Evolutionary conservation across 2,329 filamentous ascomycete species (phyloP).

Genomic region (Sporothrix humicola): DNA sequence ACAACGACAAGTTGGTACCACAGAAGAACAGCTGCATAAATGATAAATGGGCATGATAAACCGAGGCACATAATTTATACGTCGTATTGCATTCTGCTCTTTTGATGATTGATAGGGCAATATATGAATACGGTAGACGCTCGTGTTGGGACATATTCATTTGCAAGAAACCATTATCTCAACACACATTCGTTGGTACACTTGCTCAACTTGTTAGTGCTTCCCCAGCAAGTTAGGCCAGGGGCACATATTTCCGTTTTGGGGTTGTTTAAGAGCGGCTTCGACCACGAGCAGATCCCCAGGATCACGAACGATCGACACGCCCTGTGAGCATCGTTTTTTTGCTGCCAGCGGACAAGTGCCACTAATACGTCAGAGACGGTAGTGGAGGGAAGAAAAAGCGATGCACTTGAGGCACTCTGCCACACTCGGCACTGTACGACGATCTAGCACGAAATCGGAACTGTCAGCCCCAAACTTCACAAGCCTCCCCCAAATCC

Average conservation of each 20-base stretch:
- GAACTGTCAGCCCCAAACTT: not conserved
- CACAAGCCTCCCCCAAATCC: not conserved
- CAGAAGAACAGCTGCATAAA: not conserved
- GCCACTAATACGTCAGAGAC: not conserved
- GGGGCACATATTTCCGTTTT: not conserved
- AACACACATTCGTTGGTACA: not conserved
- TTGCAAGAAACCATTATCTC: not conserved
- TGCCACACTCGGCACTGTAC: not conserved
- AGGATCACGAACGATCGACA: constrained; percentile 27
- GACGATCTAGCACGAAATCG: not conserved
- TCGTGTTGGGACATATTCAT: not conserved
- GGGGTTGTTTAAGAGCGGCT: constrained; percentile 4
- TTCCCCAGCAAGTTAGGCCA: constrained; percentile 4
- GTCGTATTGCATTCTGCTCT: too few species aligned
- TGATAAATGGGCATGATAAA: not conserved
- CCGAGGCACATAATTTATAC: not conserved
- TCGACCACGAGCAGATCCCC: constrained; percentile 21
- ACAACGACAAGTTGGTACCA: not conserved
- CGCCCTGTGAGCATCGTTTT: not conserved
- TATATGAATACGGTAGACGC: not conserved
- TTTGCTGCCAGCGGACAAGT: not conserved
- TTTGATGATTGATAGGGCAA: not conserved
- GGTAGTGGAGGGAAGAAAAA: too few species aligned
- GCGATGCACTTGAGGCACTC: not conserved
- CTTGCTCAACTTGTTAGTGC: too few species aligned